Percentiles rank a stretch among this genome's conserved stretches.
Conservation (phyloP, 1,284 basidiomycete species). For the Blastosporella zonata region DNA sequence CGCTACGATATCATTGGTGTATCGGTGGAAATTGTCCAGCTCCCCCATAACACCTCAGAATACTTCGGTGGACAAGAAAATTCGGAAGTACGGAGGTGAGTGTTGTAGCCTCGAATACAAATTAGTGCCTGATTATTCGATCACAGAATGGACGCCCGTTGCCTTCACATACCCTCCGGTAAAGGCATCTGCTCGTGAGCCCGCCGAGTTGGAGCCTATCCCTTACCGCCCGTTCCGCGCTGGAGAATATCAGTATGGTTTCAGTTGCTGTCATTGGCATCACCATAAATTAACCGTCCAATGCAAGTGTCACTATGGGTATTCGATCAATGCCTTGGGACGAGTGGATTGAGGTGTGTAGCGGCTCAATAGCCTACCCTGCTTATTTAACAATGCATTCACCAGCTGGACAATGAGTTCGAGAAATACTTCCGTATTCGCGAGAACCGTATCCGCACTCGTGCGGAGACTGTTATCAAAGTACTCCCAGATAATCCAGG, state of each 20-base stretch:
- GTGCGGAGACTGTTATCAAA: slow-evolving; percentile 45
- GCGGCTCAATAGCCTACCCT: neutral
- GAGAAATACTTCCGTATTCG: slow-evolving; percentile 52
- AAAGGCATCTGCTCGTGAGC: slow-evolving; percentile 35
- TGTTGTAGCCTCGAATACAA: neutral
- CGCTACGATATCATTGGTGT: neutral
- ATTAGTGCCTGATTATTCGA: neutral
- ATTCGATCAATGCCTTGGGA: slow-evolving; percentile 64
- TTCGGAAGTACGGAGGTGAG: slow-evolving; percentile 13
- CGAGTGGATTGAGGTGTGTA: slow-evolving; percentile 63
- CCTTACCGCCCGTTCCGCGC: slow-evolving; percentile 63
- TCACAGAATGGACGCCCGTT: slow-evolving; percentile 46
- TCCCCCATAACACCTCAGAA: neutral
- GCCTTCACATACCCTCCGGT: slow-evolving; percentile 52
- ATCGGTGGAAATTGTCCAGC: neutral
- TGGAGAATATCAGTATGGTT: slow-evolving; percentile 59
- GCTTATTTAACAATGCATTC: neutral
- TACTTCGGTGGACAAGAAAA: slow-evolving; percentile 1
- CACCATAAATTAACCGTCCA: neutral
- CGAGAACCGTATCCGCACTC: slow-evolving; percentile 47
- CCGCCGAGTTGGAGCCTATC: slow-evolving; percentile 47
- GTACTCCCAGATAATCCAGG: slow-evolving; percentile 50
- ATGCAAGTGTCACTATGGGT: slow-evolving; percentile 65
- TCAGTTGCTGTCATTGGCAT: neutral
- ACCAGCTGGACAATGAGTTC: slow-evolving; percentile 56